Evolutionary conservation across 2,329 filamentous ascomycete species (phyloP), one percentile per base, ranked within the genome.

Genomic region (Monilinia polystroma): DNA sequence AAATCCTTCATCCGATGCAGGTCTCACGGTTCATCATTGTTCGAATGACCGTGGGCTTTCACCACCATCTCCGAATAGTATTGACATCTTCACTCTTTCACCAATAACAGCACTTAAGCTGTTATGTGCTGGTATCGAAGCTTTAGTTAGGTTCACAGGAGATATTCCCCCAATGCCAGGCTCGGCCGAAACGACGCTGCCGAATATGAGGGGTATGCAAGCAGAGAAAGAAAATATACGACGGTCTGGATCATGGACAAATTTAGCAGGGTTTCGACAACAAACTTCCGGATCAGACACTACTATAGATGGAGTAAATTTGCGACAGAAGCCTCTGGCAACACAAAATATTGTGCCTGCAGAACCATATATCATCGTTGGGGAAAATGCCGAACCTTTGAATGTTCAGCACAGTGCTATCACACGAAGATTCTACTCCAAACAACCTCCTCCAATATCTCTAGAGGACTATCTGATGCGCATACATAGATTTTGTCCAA

Each of bases 401-500:
- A 87, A 89, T 68, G 80, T 92, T 45, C 93, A 97, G 76, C 90
- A 95, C 75, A 88, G 88, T 69, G 90, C 92, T 71, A 92, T 98
- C 70, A 92, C 92, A 23, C 88, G 93, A 72, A 95, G 95, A 74
- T 99, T 99, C 79, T 96, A 95, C 81, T 94, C 90, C 70, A 97
- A 95, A 77, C 86, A 88, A 62, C 87, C 92, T 20, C 94, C 95
- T 26, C 89, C 90, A 14, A 94, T 98, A 71, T 84, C 87, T 47
- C 84, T 97, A 57, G 86, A 90, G 74, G 90, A 95, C 70, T 99
- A 98, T 76, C 85, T 98, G 32, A 82, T 88, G 73, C 90, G 94
- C 20, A 86, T 98, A 67, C 93, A 98, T 79, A 87, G 87, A 67
- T 97, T 90, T 80, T 98, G 94, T 75, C 93, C 95, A 4, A 93